Percentiles rank a stretch among this genome's conserved stretches.
Conservation (phyloP, 768 basidiomycete genomes). For the Calvatia gigantea region DNA sequence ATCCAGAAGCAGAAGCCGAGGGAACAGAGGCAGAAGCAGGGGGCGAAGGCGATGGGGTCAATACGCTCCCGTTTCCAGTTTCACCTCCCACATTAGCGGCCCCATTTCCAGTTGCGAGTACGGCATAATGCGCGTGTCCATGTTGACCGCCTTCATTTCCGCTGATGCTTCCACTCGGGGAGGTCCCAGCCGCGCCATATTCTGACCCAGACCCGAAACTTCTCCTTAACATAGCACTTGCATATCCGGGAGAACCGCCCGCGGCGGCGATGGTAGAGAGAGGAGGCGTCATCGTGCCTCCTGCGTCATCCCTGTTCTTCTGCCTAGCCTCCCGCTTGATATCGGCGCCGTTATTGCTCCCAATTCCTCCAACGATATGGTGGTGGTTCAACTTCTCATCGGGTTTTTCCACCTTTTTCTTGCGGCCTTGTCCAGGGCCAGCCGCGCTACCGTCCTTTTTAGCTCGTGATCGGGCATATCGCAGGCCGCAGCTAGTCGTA, state of each 20-base stretch:
- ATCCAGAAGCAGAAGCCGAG: conserved; percentile 13
- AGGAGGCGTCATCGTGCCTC: conserved; percentile 7
- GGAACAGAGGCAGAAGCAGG: conserved; percentile 22
- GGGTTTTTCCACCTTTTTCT: conserved; percentile 47
- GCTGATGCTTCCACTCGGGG: conserved; percentile 3
- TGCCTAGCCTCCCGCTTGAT: conserved; percentile 32
- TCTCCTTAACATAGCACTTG: conserved; percentile 5
- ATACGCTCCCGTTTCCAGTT: conserved; percentile 1
- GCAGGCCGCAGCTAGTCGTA: conserved; percentile 69
- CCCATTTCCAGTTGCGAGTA: neutral
- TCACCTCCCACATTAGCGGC: conserved; percentile 3
- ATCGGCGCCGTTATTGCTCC: conserved; percentile 10
- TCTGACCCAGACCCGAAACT: conserved; percentile 10
- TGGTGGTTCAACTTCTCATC: neutral
- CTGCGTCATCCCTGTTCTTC: neutral
- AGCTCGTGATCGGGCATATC: conserved; percentile 83
- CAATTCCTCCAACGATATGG: conserved; percentile 6
- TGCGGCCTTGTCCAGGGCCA: conserved; percentile 52
- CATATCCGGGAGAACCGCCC: conserved; percentile 7
- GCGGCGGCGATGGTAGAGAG: conserved; percentile 10
- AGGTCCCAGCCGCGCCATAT: conserved; percentile 1
- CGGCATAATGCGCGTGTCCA: conserved; percentile 7
- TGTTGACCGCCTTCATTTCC: conserved; percentile 3
- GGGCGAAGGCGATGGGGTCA: conserved; percentile 68
- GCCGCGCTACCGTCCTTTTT: conserved; percentile 75